Percentiles rank a stretch among this genome's conserved stretches.
phyloP scores from a whole-genome alignment of 768 basidiomycete genomes.

The Russula griseocarnosa region DNA sequence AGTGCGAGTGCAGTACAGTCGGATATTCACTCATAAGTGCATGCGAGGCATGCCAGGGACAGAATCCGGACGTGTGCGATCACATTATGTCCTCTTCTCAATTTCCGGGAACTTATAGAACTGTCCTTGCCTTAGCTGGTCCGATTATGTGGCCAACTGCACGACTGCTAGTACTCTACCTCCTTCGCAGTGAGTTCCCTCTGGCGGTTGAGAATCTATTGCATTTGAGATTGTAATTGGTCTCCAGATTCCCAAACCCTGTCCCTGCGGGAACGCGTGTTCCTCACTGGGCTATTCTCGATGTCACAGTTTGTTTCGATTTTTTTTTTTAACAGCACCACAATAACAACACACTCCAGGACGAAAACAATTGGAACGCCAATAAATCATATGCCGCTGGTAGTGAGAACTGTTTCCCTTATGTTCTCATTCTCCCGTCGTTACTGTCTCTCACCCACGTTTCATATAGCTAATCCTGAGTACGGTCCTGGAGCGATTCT shows the following conservation, averaged over 20 bases:
- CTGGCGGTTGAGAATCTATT: no score
- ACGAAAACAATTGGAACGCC: neutral
- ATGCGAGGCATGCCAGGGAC: constrained; percentile 12
- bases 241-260: neutral
- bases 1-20: constrained; percentile 17
- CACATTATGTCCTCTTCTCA: neutral
- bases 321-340: neutral
- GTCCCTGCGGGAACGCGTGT: neutral
- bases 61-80: neutral
- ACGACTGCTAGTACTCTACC: no score
- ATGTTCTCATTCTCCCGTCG: no score
- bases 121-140: neutral
- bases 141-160: neutral
- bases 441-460: no score
- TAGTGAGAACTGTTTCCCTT: no score
- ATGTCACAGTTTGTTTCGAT: neutral
- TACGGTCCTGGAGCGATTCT: neutral
- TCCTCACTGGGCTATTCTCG: neutral
- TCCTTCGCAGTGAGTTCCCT: no score
- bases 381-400: neutral
- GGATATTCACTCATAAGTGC: constrained; percentile 15
- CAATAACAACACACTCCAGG: neutral
- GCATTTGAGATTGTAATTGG: neutral
- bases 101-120: neutral
- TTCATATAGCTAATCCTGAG: neutral